phyloP scores from a whole-genome alignment of 2,329 filamentous ascomycete species.

The Scedosporium aurantiacum region DNA sequence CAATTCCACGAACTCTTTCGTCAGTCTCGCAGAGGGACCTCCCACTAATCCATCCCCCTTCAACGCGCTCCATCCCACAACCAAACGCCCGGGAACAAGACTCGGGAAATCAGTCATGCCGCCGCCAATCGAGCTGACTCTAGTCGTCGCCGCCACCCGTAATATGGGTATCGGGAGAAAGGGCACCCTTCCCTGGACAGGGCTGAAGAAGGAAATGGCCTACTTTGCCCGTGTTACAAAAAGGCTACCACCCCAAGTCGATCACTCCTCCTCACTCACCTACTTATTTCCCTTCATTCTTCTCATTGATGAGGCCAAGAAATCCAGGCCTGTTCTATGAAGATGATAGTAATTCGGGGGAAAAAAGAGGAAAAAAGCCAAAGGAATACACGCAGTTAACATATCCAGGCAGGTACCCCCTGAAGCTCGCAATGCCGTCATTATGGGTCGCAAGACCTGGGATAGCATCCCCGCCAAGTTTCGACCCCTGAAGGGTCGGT shows the following conservation, averaged over 20 bases:
- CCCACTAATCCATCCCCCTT: neutral
- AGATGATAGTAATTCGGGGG: neutral
- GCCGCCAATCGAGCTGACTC: conserved; percentile 55
- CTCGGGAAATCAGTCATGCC: conserved; percentile 8
- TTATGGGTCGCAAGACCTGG: conserved; percentile 98
- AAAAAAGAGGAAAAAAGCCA: neutral
- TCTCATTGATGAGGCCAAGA: neutral
- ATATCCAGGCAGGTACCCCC: conserved; percentile 17
- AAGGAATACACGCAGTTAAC: neutral
- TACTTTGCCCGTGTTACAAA: conserved; percentile 91
- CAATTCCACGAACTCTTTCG: too few relatives aligned
- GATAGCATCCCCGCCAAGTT: conserved; percentile 73
- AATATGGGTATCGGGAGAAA: conserved; percentile 77
- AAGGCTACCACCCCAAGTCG: conserved; percentile 35
- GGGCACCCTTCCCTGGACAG: conserved; percentile 78
- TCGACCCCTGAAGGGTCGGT: conserved; percentile 65
- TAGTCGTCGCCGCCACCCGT: conserved; percentile 88
- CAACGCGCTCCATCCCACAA: neutral
- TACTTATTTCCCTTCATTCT: neutral
- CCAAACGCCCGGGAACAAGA: neutral
- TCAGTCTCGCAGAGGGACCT: neutral
- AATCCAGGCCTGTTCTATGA: neutral
- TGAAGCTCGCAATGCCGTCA: conserved; percentile 56
- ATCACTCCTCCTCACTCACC: neutral
- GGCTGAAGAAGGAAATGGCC: conserved; percentile 80